Base-by-base conservation (phyloP, 768 basidiomycete genomes). In the Russula sp. region DNA sequence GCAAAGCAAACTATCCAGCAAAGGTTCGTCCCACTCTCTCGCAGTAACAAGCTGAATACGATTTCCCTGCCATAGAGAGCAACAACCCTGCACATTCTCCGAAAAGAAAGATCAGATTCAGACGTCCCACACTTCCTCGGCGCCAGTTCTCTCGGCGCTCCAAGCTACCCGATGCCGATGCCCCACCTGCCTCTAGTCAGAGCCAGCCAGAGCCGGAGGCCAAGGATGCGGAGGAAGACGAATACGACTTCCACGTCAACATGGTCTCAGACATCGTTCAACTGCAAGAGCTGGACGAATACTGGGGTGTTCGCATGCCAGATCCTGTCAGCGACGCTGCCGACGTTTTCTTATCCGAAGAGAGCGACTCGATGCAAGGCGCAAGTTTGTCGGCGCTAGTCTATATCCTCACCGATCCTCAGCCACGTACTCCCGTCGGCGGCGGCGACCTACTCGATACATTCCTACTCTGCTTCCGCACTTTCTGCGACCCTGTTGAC, bases 221-320 rank as follows among this genome's bases (percentile, higher is more conserved):
- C 16, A 59, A 48, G 27, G 45, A 59, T n/a, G 42, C 31, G 2
- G 63, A 59, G 7, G 63, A 59, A 48, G 63, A 59, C 35, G 63
- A 64, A 10, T 44, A 60, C 42, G 34, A 7, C 6, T 60, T 45
- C n/a, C 57, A 64, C 32, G 32, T 27, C n/a, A 35, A 39, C 11
- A 60, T 64, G 34, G 53, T 60, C 40, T 55, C 63, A n/a, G 59
- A 56, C 13, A 11, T 60, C 32, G 27, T 64, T 32, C 35, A 59
- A 32, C 48, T n/a, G 16, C 20, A 7, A 10, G 58, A 20, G 3
- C 37, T 10, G 13, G 58, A 64, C 1, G 27, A 60, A 53, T 51
- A 64, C 34, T 56, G 54, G 57, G 57, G 59, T 32, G 59, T 64
- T 40, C 35, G 48, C 3, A 64, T 64, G 58, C 63, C 63, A 10